phyloP scores from a whole-genome alignment of 352 stramenopile genomes.

The Phytophthora ohioensis region DNA sequence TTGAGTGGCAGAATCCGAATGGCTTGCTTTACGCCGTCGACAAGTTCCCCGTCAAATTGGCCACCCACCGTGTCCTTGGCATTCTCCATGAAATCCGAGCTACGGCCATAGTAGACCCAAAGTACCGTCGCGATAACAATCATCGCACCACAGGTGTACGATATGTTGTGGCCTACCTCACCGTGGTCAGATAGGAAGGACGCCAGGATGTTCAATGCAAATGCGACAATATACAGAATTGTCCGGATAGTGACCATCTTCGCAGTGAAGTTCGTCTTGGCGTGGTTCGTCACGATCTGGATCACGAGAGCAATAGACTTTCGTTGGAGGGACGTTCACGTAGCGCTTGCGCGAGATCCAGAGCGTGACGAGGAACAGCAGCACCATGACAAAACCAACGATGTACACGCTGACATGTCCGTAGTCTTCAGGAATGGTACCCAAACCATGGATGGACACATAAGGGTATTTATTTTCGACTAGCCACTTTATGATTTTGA shows the following conservation, averaged over 20 bases:
- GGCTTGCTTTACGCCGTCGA: constrained; percentile 63
- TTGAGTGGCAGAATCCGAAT: constrained; percentile 37
- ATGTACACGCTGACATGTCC: constrained; percentile 63
- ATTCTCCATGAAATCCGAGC: constrained; percentile 54
- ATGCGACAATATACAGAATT: constrained; percentile 42
- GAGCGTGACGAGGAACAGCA: not conserved
- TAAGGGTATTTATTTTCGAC: constrained; percentile 31
- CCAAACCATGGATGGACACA: constrained; percentile 74
- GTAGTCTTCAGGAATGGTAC: constrained; percentile 46
- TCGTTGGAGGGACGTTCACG: constrained; percentile 47
- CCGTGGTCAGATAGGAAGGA: constrained; percentile 53
- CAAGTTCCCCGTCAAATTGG: constrained; percentile 43
- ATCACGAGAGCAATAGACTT: constrained; percentile 53
- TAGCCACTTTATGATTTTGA: too few relatives aligned
- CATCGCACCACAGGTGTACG: constrained; percentile 49
- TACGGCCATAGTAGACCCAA: constrained; percentile 55
- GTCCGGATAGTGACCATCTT: constrained; percentile 45
- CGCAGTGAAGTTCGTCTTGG: constrained; percentile 35
- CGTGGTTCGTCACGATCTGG: constrained; percentile 42
- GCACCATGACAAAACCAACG: constrained; percentile 53
- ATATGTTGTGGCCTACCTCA: constrained; percentile 47
- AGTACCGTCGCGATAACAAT: constrained; percentile 43
- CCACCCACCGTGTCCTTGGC: constrained; percentile 53
- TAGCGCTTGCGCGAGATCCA: constrained; percentile 42
- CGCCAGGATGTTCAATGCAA: constrained; percentile 60